Percentiles rank a stretch among this genome's conserved stretches.
Evolutionary conservation across 1,284 basidiomycete species (phyloP).

Genomic region (Cutaneotrichosporon mucoides): DNA sequence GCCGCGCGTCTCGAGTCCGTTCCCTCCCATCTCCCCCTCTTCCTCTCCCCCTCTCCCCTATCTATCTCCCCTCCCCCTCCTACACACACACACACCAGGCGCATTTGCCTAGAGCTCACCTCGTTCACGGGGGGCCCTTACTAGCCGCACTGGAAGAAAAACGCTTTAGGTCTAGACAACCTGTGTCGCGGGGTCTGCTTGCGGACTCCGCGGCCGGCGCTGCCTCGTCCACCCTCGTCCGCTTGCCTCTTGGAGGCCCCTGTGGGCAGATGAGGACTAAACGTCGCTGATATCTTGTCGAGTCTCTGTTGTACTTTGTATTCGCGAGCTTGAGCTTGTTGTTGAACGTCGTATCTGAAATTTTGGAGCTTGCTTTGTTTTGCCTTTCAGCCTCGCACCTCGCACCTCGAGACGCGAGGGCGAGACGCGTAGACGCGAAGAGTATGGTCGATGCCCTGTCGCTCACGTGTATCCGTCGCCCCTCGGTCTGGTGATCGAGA

Average conservation of each 20-base stretch:
- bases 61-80: not conserved
- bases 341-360: not conserved
- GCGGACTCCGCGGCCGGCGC: conserved; percentile 10
- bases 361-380: not conserved
- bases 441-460: no score
- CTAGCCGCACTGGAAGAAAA: conserved; percentile 22
- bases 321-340: no score
- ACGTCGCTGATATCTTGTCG: conserved; percentile 16
- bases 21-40: not conserved
- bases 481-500: no score
- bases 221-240: conserved; percentile 21
- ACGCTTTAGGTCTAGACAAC: conserved; percentile 26
- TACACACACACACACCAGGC: conserved; percentile 9
- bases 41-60: not conserved
- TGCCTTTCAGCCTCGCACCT: no score
- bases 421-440: no score
- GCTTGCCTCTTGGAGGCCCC: not conserved
- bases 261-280: conserved; percentile 19
- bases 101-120: conserved; percentile 24
- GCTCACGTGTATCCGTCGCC: no score
- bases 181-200: conserved; percentile 10
- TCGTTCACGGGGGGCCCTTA: conserved; percentile 19
- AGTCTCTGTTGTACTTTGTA: not conserved
- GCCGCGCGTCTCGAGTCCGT: no score
- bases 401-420: no score